Evolutionary conservation across 2,329 filamentous ascomycete genomes (phyloP).

Genomic region (Fusarium transvaalense): DNA sequence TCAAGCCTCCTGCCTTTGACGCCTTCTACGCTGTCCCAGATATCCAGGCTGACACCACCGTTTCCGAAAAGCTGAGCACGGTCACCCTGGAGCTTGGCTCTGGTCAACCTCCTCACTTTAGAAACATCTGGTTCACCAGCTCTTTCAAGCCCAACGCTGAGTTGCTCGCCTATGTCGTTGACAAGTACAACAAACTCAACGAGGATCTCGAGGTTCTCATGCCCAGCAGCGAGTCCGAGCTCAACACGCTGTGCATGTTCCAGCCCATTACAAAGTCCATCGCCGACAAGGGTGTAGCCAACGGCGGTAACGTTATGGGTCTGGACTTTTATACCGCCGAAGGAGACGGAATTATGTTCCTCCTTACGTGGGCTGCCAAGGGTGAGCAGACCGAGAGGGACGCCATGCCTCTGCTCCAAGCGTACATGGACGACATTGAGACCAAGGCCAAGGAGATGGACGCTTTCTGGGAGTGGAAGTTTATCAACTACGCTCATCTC

Average conservation of each 20-base stretch:
- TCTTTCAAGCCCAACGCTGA: constrained; percentile 54
- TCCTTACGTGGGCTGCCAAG: constrained; percentile 49
- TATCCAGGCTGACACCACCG: constrained; percentile 47
- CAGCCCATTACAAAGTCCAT: constrained; percentile 53
- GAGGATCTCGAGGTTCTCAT: constrained; percentile 45
- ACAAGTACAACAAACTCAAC: constrained; percentile 50
- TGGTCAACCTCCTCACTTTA: constrained; percentile 48
- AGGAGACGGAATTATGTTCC: constrained; percentile 51
- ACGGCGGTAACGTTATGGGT: constrained; percentile 53
- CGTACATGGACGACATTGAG: constrained; percentile 52
- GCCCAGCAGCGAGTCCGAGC: constrained; percentile 41
- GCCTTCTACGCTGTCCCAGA: constrained; percentile 44
- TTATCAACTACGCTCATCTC: constrained; percentile 60
- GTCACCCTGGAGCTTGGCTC: constrained; percentile 50
- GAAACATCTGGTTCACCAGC: constrained; percentile 54
- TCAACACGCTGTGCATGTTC: constrained; percentile 52
- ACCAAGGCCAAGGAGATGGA: constrained; percentile 44
- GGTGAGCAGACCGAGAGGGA: constrained; percentile 52
- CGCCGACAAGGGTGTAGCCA: constrained; percentile 47
- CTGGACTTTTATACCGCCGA: constrained; percentile 48
- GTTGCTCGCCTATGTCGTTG: constrained; percentile 51
- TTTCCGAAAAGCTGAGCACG: constrained; percentile 47
- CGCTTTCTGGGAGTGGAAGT: constrained; percentile 51
- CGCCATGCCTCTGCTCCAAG: constrained; percentile 53
- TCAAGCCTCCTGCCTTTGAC: constrained; percentile 50